Evolutionary conservation across 805 yeast species (phyloP).

Genomic region (Wickerhamomyces chambardii): DNA sequence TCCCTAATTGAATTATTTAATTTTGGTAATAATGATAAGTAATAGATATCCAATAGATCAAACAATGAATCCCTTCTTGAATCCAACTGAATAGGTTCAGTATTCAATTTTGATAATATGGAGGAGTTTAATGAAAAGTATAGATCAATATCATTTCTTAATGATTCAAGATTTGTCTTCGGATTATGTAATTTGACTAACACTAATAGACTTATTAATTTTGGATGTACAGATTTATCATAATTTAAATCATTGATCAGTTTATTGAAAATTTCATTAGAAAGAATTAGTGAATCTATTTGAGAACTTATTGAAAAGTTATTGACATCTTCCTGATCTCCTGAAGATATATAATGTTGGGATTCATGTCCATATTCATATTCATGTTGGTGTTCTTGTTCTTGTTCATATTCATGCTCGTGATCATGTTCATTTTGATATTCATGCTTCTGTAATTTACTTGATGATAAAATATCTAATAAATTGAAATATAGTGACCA

Average conservation of each 20-base stretch:
- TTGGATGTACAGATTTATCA: slow-evolving; percentile 8
- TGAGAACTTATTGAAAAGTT: neutral
- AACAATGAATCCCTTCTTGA: slow-evolving; percentile 4
- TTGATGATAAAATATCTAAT: slow-evolving; percentile 13
- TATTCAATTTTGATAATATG: too few relatives aligned
- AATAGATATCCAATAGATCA: slow-evolving; percentile 15
- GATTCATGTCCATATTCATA: too few relatives aligned
- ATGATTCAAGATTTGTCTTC: slow-evolving; percentile 5
- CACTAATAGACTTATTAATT: slow-evolving; percentile 10
- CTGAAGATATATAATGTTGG: too few relatives aligned
- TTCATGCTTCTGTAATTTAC: slow-evolving; percentile 3
- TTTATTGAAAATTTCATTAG: slow-evolving; percentile 8
- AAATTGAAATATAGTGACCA: slow-evolving; percentile 19
- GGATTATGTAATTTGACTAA: slow-evolving; percentile 15
- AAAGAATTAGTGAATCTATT: slow-evolving; percentile 2
- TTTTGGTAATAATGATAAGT: slow-evolving; percentile 11
- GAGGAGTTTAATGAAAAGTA: too few relatives aligned
- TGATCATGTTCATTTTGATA: neutral
- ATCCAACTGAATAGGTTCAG: too few relatives aligned
- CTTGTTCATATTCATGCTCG: neutral
- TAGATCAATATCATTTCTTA: slow-evolving; percentile 12
- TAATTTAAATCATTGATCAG: slow-evolving; percentile 3
- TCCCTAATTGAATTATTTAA: slow-evolving; percentile 12
- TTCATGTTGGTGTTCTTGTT: too few relatives aligned
- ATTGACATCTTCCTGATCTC: too few relatives aligned